phyloP scores from a whole-genome alignment of 495 filamentous ascomycete species.

The Jackrogersella multiformis region DNA sequence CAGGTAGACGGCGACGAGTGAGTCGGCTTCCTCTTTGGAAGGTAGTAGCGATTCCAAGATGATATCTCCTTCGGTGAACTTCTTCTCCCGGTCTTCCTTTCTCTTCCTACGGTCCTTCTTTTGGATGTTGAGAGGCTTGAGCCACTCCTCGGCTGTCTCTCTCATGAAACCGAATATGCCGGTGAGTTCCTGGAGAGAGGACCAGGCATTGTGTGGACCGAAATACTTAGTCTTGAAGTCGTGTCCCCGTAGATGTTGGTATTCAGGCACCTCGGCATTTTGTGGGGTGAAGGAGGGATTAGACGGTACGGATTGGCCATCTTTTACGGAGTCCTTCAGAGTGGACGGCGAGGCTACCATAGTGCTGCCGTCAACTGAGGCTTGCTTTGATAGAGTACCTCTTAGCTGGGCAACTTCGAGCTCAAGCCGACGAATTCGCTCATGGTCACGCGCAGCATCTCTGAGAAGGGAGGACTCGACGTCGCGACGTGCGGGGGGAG shows the following conservation, averaged over 20 bases:
- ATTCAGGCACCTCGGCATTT: constrained; percentile 40
- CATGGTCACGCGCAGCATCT: constrained; percentile 50
- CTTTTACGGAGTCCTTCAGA: constrained; percentile 42
- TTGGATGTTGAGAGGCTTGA: constrained; percentile 48
- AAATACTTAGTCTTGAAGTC: constrained; percentile 61
- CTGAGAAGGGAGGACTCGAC: constrained; percentile 22
- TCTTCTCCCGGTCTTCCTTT: constrained; percentile 50
- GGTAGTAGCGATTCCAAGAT: constrained; percentile 55
- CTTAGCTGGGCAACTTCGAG: constrained; percentile 60
- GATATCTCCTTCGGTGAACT: constrained; percentile 36
- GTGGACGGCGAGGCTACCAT: constrained; percentile 46
- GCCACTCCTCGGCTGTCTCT: constrained; percentile 48
- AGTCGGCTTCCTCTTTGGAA: constrained; percentile 56
- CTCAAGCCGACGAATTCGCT: constrained; percentile 60
- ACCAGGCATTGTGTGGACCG: constrained; percentile 59
- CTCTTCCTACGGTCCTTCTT: constrained; percentile 45
- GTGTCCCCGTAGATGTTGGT: constrained; percentile 38
- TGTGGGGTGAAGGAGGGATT: constrained; percentile 36
- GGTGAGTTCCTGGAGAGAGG: constrained; percentile 50
- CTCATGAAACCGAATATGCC: constrained; percentile 52
- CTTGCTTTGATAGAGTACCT: constrained; percentile 50
- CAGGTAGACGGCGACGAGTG: constrained; percentile 57
- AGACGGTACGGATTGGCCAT: constrained; percentile 31
- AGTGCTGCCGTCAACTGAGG: constrained; percentile 49
- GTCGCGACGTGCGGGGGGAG: constrained; percentile 38